phyloP scores from a whole-genome alignment of 2,329 filamentous ascomycete species.

The Aspergillus intermedius region DNA sequence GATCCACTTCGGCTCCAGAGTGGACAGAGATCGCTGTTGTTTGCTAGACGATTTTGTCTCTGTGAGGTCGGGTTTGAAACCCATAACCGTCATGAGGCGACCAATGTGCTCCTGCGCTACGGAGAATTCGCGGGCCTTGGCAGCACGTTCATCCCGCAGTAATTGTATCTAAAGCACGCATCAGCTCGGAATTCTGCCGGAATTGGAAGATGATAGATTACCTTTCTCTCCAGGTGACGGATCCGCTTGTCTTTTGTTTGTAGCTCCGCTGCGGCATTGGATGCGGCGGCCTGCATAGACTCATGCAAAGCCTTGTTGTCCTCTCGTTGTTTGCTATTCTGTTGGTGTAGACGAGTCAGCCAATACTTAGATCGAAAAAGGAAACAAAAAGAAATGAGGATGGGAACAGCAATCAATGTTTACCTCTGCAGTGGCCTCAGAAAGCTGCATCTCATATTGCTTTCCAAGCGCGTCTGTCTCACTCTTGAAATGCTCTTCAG shows the following conservation, averaged over 20 bases:
- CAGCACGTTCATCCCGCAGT: conserved; percentile 28
- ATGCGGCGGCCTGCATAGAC: conserved; percentile 18
- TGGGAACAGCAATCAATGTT: background rate
- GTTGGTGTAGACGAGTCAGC: background rate
- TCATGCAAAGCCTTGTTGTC: conserved; percentile 20
- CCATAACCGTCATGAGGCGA: conserved; percentile 34
- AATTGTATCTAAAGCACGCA: conserved; percentile 23
- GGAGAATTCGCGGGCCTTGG: conserved; percentile 34
- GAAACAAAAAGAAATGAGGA: background rate
- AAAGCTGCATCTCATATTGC: conserved; percentile 16
- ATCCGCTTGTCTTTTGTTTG: conserved; percentile 26
- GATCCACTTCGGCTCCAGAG: conserved; percentile 5
- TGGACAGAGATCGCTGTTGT: conserved; percentile 13
- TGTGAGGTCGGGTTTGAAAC: conserved; percentile 20
- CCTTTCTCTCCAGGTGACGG: conserved; percentile 28
- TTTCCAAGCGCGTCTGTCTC: conserved; percentile 16
- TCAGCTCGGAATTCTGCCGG: background rate
- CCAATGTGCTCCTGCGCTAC: conserved; percentile 35
- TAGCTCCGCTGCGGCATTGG: conserved; percentile 20
- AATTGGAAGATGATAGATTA: conserved; percentile 6
- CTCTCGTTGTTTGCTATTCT: conserved; percentile 20
- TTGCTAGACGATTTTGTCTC: conserved; percentile 10
- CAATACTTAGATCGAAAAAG: background rate
- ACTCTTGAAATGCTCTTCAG: conserved; percentile 13
- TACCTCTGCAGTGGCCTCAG: conserved; percentile 18